Evolutionary conservation across 2,329 filamentous ascomycete genomes (phyloP).

Genomic region (Chrysoporthe austroafricana): DNA sequence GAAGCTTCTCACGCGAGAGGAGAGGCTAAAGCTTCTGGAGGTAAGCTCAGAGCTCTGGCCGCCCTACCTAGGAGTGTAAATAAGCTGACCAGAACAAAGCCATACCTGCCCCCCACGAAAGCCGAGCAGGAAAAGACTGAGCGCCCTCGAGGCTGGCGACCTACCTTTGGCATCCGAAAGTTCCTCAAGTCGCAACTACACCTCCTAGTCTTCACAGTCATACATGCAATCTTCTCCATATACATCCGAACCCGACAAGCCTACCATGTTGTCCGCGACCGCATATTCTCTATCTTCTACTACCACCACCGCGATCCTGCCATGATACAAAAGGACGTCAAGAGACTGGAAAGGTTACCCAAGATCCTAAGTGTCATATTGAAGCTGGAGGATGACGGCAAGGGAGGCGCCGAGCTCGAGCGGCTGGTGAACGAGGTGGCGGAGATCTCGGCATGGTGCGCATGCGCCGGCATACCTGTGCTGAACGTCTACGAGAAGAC

Average conservation of each 20-base stretch:
- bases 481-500: slow-evolving; percentile 92
- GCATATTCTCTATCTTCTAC: slow-evolving; percentile 79
- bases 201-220: slow-evolving; percentile 66
- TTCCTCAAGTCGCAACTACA: slow-evolving; percentile 68
- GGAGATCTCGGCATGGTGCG: slow-evolving; percentile 91
- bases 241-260: slow-evolving; percentile 82
- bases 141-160: slow-evolving; percentile 19
- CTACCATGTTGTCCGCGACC: slow-evolving; percentile 78
- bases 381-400: slow-evolving; percentile 70
- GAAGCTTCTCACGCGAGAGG: slow-evolving; percentile 45
- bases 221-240: slow-evolving; percentile 84
- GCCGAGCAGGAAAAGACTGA: slow-evolving; percentile 36
- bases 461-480: slow-evolving; percentile 83
- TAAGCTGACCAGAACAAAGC: slow-evolving; percentile 36
- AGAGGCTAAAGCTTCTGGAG: slow-evolving; percentile 51
- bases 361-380: slow-evolving; percentile 88
- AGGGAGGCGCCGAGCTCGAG: slow-evolving; percentile 76
- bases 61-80: slow-evolving; percentile 7
- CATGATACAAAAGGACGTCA: slow-evolving; percentile 86
- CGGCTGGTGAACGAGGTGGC: slow-evolving; percentile 86
- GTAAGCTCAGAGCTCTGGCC: slow-evolving; percentile 36
- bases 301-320: slow-evolving; percentile 97
- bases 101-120: slow-evolving; percentile 43
- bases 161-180: slow-evolving; percentile 58
- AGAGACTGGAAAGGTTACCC: slow-evolving; percentile 72